phyloP scores from a whole-genome alignment of 2,329 filamentous ascomycete species.

The Cladosporium austrohemisphaericum region DNA sequence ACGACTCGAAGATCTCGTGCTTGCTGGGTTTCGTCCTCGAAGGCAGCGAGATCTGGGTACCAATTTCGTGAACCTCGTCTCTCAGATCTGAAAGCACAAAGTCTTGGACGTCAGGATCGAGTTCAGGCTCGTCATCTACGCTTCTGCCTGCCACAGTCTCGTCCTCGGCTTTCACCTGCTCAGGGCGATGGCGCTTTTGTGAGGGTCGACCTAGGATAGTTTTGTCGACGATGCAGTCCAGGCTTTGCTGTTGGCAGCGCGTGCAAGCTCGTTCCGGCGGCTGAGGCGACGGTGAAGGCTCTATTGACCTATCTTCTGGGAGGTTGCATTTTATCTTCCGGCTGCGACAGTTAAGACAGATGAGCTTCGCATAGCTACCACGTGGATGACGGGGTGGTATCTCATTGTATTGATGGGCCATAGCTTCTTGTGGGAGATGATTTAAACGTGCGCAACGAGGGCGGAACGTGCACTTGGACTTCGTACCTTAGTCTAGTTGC shows the following conservation, averaged over 20 bases:
- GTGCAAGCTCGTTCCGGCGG: constrained; percentile 15
- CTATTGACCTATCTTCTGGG: constrained; percentile 14
- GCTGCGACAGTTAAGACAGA: constrained; percentile 20
- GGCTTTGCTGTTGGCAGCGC: constrained; percentile 16
- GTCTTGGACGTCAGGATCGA: constrained; percentile 14
- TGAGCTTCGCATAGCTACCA: constrained; percentile 21
- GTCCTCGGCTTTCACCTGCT: neutral
- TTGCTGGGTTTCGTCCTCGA: neutral
- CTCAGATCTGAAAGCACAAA: constrained; percentile 15
- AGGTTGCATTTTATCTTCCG: constrained; percentile 23
- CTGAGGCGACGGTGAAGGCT: constrained; percentile 16
- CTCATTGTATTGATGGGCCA: neutral
- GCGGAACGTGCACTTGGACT: too few relatives aligned
- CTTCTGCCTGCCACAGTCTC: neutral
- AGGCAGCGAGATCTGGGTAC: neutral
- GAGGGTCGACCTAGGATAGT: constrained; percentile 21
- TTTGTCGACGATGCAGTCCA: constrained; percentile 21
- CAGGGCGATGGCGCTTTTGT: constrained; percentile 10
- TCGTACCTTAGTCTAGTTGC: too few relatives aligned
- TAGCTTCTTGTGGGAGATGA: neutral
- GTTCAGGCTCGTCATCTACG: neutral
- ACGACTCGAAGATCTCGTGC: constrained; percentile 12
- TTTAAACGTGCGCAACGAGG: too few relatives aligned
- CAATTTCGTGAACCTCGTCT: constrained; percentile 2
- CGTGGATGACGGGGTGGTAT: constrained; percentile 9